phyloP scores from a whole-genome alignment of 192 early-diverging fungal species.

The Linnemannia exigua region DNA sequence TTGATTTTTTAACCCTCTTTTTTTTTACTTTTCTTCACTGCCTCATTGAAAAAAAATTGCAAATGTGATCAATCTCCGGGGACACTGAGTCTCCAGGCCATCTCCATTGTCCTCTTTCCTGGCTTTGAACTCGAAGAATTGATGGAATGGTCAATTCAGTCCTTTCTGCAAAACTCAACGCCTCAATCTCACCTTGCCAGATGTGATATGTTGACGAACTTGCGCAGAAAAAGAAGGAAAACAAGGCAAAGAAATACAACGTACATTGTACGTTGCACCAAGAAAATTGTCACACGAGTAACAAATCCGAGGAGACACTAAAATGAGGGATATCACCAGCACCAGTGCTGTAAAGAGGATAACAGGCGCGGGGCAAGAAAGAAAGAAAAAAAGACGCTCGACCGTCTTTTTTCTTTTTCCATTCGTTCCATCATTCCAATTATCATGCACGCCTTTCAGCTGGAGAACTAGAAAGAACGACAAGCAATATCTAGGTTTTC shows the following conservation, averaged over 20 bases:
- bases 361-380: background rate
- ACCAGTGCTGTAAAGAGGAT: no score
- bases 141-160: no score
- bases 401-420: background rate
- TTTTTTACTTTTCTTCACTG: background rate
- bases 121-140: no score
- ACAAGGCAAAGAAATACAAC: background rate
- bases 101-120: background rate
- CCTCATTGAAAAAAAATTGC: background rate
- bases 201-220: background rate
- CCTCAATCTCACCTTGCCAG: no score
- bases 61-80: background rate
- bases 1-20: background rate
- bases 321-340: no score
- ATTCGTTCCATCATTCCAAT: background rate
- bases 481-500: no score
- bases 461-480: no score
- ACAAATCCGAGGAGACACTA: background rate
- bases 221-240: background rate
- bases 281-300: constrained; percentile 5
- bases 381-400: no score
- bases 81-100: background rate
- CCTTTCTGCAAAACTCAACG: no score
- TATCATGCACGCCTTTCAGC: background rate
- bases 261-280: background rate